Evolutionary conservation across 202 grass and related monocot genomes (phyloP), one percentile per base, ranked within the genome.

Genomic region (Panicum hallii): DNA sequence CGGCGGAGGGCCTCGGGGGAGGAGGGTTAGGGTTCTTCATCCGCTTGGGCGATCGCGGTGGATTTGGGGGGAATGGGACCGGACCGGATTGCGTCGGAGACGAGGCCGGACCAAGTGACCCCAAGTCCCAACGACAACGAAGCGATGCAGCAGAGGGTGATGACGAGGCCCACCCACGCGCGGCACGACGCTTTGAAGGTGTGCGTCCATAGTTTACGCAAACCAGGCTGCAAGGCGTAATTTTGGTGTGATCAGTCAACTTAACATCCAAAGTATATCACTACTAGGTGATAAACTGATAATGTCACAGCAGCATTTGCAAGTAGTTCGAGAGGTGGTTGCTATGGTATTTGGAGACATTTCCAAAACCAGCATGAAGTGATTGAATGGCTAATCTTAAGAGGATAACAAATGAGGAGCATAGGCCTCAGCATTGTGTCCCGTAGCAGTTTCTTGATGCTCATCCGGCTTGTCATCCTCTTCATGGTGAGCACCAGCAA

Each of bases 21-120:
- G 48, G 79, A 80, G 73, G 79, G n/a, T 87, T 95, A 86, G 93
- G 82, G 90, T 84, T 92, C 86, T 86, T 95, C 93, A 95, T 95
- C 38, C 38, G 63, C 44, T 36, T 62, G 43, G 47, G 41, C 66
- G 57, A 87, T 82, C 79, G 42, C 66, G 48, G 22, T 15, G 36
- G 57, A 50, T 79, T 65, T n/a, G 5, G n/a, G 69, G 56, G 48
- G 11, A 38, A 40, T n/a, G 30, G 19, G 36, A 26, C 62, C 10
- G 48, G 7, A 60, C 58, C 53, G 57, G 77, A 23, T 71, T 44
- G 76, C 17, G 57, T 69, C 65, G 72, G 66, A 52, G 9, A 45
- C 34, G 8, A 63, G 23, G 20, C 20, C 7, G n/a, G 19, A 9
- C 19, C 17, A 20, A 2, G 19, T 8, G 56, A 60, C 32, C 32